Base-by-base conservation (phyloP, 1,284 basidiomycete genomes). In the Afroboletus lepidellus region DNA sequence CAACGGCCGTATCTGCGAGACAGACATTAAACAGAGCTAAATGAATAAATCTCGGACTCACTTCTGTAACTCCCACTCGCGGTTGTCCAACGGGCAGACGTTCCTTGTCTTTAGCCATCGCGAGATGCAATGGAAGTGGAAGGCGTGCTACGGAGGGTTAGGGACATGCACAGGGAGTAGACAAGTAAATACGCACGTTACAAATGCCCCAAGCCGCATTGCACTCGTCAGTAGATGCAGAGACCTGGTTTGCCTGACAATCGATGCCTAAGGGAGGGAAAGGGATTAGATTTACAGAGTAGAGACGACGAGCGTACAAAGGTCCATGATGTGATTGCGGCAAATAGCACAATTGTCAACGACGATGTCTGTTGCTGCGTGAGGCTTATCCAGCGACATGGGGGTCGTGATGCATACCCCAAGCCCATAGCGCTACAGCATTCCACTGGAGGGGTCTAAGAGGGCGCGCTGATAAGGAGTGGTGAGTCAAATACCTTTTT, bases 121-220 rank as follows among this genome's bases (percentile, higher is more conserved):
- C 20, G 95, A 97, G 69, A 99, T 99, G 74, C 96, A 99, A 73
- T 99, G 96, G 76, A 99, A 99, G 75, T 99, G 96, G 82, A 99
- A 99, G 5, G 96, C 96, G 70, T 99, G 96, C 95, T 98, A 65
- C 9, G 18, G 37, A 15, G 20, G 30, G 33, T 63, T n/a, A 54
- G 23, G 34, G 46, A 32, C 25, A 51, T 20, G 27, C 16, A 0
- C 20, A 16, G n/a, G 25, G 0, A n/a, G 23, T 29, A 3, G 21
- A 21, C 41, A 27, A 30, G 48, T 8, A 27, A 21, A 44, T 25
- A 73, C 89, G 57, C 65, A 97, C 96, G 72, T 99, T 99, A 73
- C 96, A 99, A 54, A 96, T 95, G 55, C 96, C 96, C 96, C 96
- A 99, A 2, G 97, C 97, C 5, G 97, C 96, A 53, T 96, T 98